Evolutionary conservation across 2,329 filamentous ascomycete genomes (phyloP), one percentile per base, ranked within the genome.

Genomic region (Trichophyton verrucosum): DNA sequence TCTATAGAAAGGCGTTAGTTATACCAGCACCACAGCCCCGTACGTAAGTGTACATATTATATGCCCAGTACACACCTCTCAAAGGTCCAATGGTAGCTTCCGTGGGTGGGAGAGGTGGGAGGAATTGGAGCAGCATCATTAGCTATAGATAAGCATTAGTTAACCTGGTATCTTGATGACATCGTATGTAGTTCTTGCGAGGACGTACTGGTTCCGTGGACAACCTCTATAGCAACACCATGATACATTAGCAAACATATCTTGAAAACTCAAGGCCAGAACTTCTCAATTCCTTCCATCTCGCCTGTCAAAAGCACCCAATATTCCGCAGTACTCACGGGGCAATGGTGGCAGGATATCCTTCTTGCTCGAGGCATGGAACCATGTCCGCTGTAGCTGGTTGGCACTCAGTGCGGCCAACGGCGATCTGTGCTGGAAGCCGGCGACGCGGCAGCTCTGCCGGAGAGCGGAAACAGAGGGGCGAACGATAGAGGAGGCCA

Each of bases 51-150:
- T 55, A 22, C 33, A 30, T 17, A 27, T 33, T 38, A 33, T 51
- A 51, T 30, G 13, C 13, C 20, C 8, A 22, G 46, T 27, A 68
- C 69, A 61, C 72, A 84, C 82, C 85, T 80, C 81, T 99, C 94
- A 71, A 96, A 96, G 63, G 88, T 89, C 94, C 94, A 99, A 83
- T 99, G 94, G 81, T 97, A 99, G 76, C 88, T 95, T 69, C 94
- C 94, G 78, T 99, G 89, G 61, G 85, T 80, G 47, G 92, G 85
- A 68, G 82, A 84, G 59, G 89, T 77, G 22, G 82, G 73, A 53
- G 91, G 91, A 24, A 96, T 76, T 44, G 83, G 84, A 36, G 83
- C 88, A 61, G 94, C 84, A 71, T 97, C 91, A 78, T 99, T 99
- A 72, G 91, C 90, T 87, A 57, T 1, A 17, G 0, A 38, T 65